Percentiles rank a stretch among this genome's conserved stretches.
Evolutionary conservation across 2,329 filamentous ascomycete genomes (phyloP).

Genomic region (Sclerotinia minor): DNA sequence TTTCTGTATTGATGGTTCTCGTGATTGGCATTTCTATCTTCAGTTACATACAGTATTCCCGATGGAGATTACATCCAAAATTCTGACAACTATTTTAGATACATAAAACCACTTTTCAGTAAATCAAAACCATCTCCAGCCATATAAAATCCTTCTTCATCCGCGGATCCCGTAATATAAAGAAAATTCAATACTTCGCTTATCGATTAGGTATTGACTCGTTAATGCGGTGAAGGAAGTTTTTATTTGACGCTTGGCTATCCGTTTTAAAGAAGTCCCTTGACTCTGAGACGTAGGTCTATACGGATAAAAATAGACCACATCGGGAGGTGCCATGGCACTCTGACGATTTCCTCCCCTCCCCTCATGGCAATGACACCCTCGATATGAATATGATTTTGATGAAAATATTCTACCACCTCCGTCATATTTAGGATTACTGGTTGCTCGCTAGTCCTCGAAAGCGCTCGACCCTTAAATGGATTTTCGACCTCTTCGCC

Average conservation of each 20-base stretch:
- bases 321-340: neutral
- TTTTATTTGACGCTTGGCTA: neutral
- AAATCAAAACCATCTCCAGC: neutral
- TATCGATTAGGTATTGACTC: neutral
- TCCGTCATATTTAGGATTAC: neutral
- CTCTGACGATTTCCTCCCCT: neutral
- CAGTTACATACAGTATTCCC: neutral
- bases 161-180: neutral
- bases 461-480: neutral
- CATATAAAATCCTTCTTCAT: neutral
- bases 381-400: neutral
- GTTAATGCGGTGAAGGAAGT: neutral
- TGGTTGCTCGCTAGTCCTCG: too few relatives aligned
- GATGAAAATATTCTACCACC: conserved; percentile 1
- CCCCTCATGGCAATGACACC: conserved; percentile 1
- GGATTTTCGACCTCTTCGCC: conserved; percentile 9
- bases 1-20: neutral
- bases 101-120: neutral
- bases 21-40: neutral
- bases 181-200: neutral
- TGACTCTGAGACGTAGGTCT: neutral
- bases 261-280: neutral
- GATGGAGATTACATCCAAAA: neutral
- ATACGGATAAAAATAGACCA: neutral
- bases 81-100: neutral